Conservation (phyloP, 1,139 yeast genomes). For the Pichia sp. region DNA sequence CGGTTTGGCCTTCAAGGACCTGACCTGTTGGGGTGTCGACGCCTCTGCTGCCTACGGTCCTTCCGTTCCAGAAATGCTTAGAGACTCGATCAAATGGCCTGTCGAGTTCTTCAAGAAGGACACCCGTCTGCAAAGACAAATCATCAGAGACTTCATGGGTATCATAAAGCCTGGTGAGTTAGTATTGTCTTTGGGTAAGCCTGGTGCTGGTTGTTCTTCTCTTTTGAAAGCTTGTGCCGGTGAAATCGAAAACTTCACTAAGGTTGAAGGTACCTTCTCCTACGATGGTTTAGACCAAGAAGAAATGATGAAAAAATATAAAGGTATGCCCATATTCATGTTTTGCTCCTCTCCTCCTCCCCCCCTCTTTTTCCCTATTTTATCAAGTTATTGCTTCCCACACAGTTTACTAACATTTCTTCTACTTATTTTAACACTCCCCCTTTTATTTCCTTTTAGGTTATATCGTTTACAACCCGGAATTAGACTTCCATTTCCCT, state of each 20-base stretch:
- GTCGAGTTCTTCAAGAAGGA: constrained; percentile 28
- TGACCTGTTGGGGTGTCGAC: constrained; percentile 49
- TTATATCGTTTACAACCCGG: constrained; percentile 58
- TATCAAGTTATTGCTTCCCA: background rate
- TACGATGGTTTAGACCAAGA: constrained; percentile 49
- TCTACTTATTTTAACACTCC: background rate
- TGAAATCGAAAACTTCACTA: constrained; percentile 31
- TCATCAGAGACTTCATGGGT: constrained; percentile 37
- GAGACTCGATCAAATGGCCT: constrained; percentile 34
- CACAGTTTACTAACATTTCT: constrained; percentile 6
- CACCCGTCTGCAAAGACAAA: constrained; percentile 36
- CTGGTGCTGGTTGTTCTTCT: constrained; percentile 43
- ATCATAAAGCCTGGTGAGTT: constrained; percentile 25
- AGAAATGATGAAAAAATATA: constrained; percentile 44
- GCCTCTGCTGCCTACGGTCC: constrained; percentile 50
- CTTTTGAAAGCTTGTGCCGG: constrained; percentile 39
- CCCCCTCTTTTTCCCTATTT: background rate
- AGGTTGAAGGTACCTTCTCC: constrained; percentile 32
- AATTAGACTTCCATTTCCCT: constrained; percentile 60
- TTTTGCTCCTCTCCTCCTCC: no score
- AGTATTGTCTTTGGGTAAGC: constrained; percentile 24
- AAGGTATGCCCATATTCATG: constrained; percentile 38
- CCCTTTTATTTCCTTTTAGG: constrained; percentile 18
- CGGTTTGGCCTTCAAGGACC: constrained; percentile 43
- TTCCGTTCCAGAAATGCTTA: constrained; percentile 41